Base-by-base conservation (phyloP, 2,329 filamentous ascomycete genomes). In the Phialophora chinensis region DNA sequence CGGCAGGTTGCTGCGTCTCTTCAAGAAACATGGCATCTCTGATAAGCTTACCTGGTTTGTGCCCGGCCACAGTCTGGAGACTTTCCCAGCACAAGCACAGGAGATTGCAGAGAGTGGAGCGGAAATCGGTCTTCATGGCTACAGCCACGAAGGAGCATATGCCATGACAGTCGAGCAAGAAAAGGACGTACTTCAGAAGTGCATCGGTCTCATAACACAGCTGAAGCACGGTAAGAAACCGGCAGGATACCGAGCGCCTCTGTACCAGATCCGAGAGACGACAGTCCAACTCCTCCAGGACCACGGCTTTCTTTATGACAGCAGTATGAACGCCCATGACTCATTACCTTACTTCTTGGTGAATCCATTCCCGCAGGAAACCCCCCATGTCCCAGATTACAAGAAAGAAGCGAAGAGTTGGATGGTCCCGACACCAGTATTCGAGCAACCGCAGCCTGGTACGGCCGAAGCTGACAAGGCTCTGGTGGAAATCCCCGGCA, bases 1-100 rank as follows among this genome's bases (percentile, higher is more conserved):
- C 0, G 83, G 82, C 0, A 80, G 85, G 10, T 78, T 88, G 2
- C 76, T 88, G 10, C 83, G 81, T 54, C 76, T 88, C 59, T 84
- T 88, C 72, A 78, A 80, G 35, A 84, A 82, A 70, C 79, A 84
- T 50, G 73, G 75, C 1, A 81, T 88, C 27, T 77, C 83, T 2
- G 78, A 85, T 31, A 83, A 83, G 66, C 79, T 85, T 31, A 87
- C 85, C 3, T 88, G 85, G 86, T 87, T 86, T 71, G 82, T 88
- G 11, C 86, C 86, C 0, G 85, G 86, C 55, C 86, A 88, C 75
- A 85, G 81, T 0, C 79, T 85, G 59, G 86, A 88, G 69, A 86
- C 81, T 10, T 88, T 88, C 67, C 85, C 85, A 0, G 73, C 77
- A 1, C 79, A 86, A 63, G 83, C 83, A 2, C 75, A 77, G 59